Base-by-base conservation (phyloP, 257 asterid genomes). In the Mitragyna speciosa region DNA sequence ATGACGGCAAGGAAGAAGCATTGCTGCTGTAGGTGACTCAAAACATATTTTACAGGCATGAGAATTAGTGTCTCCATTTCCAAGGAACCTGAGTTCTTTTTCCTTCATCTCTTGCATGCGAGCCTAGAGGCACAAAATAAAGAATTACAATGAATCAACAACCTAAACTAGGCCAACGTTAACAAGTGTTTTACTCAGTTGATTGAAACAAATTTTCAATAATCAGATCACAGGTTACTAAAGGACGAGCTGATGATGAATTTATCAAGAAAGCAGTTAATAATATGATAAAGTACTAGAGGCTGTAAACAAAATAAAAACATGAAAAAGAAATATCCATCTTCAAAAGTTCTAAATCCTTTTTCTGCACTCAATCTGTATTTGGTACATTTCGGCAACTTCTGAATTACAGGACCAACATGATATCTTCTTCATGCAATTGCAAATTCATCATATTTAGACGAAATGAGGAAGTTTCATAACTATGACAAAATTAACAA, bases 1-100 rank as follows among this genome's bases (percentile, higher is more conserved):
- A 89, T 95, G 99, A 79, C 99, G 97, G 87, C 99, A 95, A 15
- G 99, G 98, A 45, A 95, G 97, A 83, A 95, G 97, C 99, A 95
- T 95, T 2, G 97, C 90, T 80, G 98, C 92, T 64, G 98, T 84
- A 63, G 96, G 83, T 20, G 96, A 93, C 87, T 95, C 99, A 65
- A 95, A 95, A 83, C 99, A 95, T 67, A 95, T 93, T 93, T 93
- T 93, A 85, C 99, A 95, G 48, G 83, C 90, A 76, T 92, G 98
- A 73, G 96, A 92, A 86, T 90, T 91, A 76, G 87, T 83, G 86
- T 93, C 97, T 80, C 90, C 97, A 82, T 91, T 93, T 81, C 95
- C 91, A 83, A 66, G 59, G 87, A 86, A 87, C 79, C 77, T 85
- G 48, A 85, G 97, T 82, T 95, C 97, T 86, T 93, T 93, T 85